Base-by-base conservation (phyloP, 2,329 filamentous ascomycete genomes). In the Hymenoscyphus linearis region DNA sequence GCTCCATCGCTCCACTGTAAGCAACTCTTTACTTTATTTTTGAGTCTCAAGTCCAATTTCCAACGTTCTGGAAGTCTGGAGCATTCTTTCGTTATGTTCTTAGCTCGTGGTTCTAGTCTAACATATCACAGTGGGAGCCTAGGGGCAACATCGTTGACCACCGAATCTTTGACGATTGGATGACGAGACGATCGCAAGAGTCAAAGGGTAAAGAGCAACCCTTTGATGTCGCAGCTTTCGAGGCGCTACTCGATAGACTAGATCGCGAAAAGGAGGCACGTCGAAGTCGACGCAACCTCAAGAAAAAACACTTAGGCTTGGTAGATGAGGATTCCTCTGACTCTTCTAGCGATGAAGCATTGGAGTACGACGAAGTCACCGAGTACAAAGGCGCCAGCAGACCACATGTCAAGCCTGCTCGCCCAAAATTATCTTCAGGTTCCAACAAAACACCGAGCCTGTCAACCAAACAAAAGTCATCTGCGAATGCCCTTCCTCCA, bases 1-100 rank as follows among this genome's bases (percentile, higher is more conserved):
- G 1, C 64, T 85, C 4, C 72, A 83, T n/a, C 72, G 81, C 61
- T 78, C 79, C 60, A 85, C 83, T 0, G 31, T 31, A 31, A 31
- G 31, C 10, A 7, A 31, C 31, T 9, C 31, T 31, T 31, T 9
- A 4, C 6, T 4, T 31, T 31, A 9, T 31, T 7, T 7, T 31
- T 31, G 31, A 31, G 10, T 31, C 31, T 31, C 10, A 31, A n/a
- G n/a, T 9, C 31, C 31, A 31, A 31, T 31, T 31, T 31, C 10
- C 31, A 31, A 31, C 14, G 36, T 40, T 18, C n/a, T 16, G n/a
- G n/a, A 7, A n/a, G n/a, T 40, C 37, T n/a, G n/a, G n/a, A 16
- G 3, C n/a, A 7, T n/a, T 18, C 6, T 40, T n/a, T 6, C 37
- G 7, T 5, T n/a, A 16, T 40, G 6, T n/a, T n/a, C 16, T 40